Evolutionary conservation across 176 grass and related monocot genomes (phyloP), one percentile per base, ranked within the genome.

Genomic region (Oropetium thomaeum): DNA sequence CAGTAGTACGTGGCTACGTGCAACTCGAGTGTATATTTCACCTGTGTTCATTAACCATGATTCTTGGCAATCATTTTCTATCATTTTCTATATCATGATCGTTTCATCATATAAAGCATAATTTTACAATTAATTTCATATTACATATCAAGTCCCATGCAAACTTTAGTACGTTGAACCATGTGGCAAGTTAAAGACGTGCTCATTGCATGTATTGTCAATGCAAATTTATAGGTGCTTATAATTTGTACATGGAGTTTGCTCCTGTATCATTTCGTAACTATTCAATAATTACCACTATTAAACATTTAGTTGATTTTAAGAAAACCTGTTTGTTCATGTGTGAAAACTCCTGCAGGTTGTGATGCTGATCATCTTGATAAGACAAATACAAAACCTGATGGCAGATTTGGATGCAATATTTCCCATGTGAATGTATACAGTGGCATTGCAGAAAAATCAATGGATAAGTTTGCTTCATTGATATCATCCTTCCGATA

Each of bases 401-500:
- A 85, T 65, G 78, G 75, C 31, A 92, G 64, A 82, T 93, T 93
- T 47, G 90, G 95, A 66, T 97, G 90, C 74, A 72, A 92, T 64
- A 69, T 97, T 76, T 89, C 95, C 19, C 95, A 97, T 83, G 82
- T 97, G 60, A 85, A 87, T 71, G 81, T 57, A 52, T 97, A 97
- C 67, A 82, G 54, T 45, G 86, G 80, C 75, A 91, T 97, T 80
- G 95, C 95, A 15, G 86, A 93, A 80, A 97, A 93, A 87, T 97
- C 95, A 47, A 89, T 97, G 90, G 95, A 97, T 31, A 91, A 85
- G 16, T 93, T 93, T 75, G 84, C 81, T 17, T 73, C 84, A 4
- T 64, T 93, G 54, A 81, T 97, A 82, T 92, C 94, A 39, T 89
- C 90, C 78, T 97, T 89, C 79, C 91, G 86, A 85, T 97, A 92